Evolutionary conservation across 2,329 filamentous ascomycete genomes (phyloP).

Genomic region (Huntiella bhutanensis): DNA sequence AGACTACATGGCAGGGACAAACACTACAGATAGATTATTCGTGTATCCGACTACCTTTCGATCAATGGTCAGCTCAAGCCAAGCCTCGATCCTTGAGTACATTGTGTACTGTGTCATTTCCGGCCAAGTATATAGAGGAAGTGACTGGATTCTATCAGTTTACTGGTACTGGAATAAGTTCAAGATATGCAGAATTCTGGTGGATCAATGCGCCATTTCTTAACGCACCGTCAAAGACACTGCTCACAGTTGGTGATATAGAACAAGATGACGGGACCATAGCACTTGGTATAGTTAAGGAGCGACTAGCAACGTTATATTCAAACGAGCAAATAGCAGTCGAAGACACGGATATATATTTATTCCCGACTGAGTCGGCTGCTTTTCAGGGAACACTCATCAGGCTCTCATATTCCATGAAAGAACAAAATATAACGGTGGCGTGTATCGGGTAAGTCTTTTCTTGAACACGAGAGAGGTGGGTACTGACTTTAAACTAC

Average conservation of each 20-base stretch:
- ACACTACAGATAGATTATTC: too few species aligned
- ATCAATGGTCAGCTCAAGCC: too few species aligned
- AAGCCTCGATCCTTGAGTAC: too few species aligned
- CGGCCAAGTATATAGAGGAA: background rate
- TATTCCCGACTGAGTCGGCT: constrained; percentile 37
- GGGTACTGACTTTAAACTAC: too few species aligned
- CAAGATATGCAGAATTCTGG: constrained; percentile 1
- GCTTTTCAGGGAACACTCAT: constrained; percentile 23
- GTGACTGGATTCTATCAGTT: background rate
- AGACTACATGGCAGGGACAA: background rate
- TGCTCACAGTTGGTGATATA: background rate
- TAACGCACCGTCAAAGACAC: background rate
- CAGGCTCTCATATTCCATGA: background rate
- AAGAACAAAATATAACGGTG: background rate
- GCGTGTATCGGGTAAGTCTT: constrained; percentile 2
- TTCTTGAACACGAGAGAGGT: background rate
- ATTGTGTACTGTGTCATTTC: background rate
- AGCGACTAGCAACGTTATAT: background rate
- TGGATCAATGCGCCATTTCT: background rate
- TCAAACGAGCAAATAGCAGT: background rate
- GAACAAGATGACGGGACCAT: background rate
- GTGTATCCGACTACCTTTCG: too few species aligned
- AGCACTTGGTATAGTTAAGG: constrained; percentile 2
- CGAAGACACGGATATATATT: constrained; percentile 24
- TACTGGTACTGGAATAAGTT: background rate